Evolutionary conservation across 1,139 yeast genomes (phyloP).

Genomic region (Pichia sp.): DNA sequence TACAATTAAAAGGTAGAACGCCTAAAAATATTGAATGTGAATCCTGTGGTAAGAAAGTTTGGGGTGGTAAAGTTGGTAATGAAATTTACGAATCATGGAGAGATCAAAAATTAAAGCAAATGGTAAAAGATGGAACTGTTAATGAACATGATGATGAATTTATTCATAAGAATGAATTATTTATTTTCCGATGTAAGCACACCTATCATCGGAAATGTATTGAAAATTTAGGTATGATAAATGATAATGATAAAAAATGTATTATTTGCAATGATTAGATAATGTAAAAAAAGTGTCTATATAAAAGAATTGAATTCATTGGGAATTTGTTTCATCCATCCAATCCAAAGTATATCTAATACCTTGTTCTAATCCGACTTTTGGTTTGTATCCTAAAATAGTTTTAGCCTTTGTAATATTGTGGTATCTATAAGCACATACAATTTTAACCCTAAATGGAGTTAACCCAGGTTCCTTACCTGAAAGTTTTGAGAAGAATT

Average conservation of each 20-base stretch:
- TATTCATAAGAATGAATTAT: slow-evolving; percentile 28
- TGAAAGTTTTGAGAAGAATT: slow-evolving; percentile 57
- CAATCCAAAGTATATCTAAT: slow-evolving; percentile 75
- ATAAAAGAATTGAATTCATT: slow-evolving; percentile 3
- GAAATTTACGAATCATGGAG: slow-evolving; percentile 45
- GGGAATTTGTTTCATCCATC: slow-evolving; percentile 63
- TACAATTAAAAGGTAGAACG: slow-evolving; percentile 55
- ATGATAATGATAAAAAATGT: slow-evolving; percentile 21
- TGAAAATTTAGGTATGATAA: slow-evolving; percentile 36
- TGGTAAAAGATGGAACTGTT: slow-evolving; percentile 14
- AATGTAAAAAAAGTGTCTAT: no score
- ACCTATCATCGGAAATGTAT: slow-evolving; percentile 65
- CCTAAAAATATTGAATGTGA: slow-evolving; percentile 53
- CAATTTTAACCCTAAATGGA: slow-evolving; percentile 88
- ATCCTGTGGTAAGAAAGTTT: slow-evolving; percentile 59
- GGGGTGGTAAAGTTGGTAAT: slow-evolving; percentile 53
- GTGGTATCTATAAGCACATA: slow-evolving; percentile 94
- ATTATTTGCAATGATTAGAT: slow-evolving; percentile 24
- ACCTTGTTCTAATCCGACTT: slow-evolving; percentile 76
- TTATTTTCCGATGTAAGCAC: slow-evolving; percentile 54
- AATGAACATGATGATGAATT: slow-evolving; percentile 8
- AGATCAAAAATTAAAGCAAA: slow-evolving; percentile 19
- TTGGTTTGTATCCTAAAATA: slow-evolving; percentile 73
- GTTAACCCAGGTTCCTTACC: slow-evolving; percentile 91
- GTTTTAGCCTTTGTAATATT: slow-evolving; percentile 82